Conservation (phyloP, 2,329 filamentous ascomycete genomes). For the Sporothrix sp. region DNA sequence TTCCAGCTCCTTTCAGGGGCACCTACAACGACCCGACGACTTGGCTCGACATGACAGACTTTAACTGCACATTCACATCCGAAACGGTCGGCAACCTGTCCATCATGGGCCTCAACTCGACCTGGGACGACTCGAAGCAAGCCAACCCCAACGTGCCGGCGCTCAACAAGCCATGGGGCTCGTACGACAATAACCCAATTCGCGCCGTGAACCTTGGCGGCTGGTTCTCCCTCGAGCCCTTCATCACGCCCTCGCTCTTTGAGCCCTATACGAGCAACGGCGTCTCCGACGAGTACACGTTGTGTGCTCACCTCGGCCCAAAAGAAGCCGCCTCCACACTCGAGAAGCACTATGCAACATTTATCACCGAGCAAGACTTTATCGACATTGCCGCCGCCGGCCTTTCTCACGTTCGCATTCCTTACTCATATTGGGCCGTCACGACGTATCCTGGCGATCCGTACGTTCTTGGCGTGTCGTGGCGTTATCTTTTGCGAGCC, state of each 20-base stretch:
- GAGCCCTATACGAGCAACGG: constrained; percentile 46
- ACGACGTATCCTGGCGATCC: constrained; percentile 76
- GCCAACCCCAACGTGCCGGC: constrained; percentile 75
- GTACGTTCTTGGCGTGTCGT: constrained; percentile 76
- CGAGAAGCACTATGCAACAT: constrained; percentile 84
- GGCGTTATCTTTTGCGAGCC: constrained; percentile 83
- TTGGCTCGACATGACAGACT: constrained; percentile 83
- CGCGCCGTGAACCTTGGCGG: constrained; percentile 88
- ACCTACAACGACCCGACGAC: constrained; percentile 10
- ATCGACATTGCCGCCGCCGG: constrained; percentile 76
- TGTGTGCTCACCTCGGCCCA: constrained; percentile 60
- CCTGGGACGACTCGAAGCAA: constrained; percentile 73
- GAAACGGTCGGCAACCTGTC: constrained; percentile 77
- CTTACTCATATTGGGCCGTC: constrained; percentile 91
- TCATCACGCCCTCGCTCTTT: constrained; percentile 91
- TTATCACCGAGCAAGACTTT: constrained; percentile 78
- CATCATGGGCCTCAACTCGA: constrained; percentile 75
- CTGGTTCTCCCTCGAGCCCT: constrained; percentile 89
- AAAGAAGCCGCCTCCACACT: constrained; percentile 53
- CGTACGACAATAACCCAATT: constrained; percentile 69
- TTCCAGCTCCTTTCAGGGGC: background rate
- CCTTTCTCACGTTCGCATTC: constrained; percentile 93
- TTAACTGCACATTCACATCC: constrained; percentile 90
- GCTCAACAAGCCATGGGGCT: constrained; percentile 63
- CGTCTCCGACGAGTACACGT: constrained; percentile 81